Base-by-base conservation (phyloP, 805 yeast species). In the Huiozyma naganishii region DNA sequence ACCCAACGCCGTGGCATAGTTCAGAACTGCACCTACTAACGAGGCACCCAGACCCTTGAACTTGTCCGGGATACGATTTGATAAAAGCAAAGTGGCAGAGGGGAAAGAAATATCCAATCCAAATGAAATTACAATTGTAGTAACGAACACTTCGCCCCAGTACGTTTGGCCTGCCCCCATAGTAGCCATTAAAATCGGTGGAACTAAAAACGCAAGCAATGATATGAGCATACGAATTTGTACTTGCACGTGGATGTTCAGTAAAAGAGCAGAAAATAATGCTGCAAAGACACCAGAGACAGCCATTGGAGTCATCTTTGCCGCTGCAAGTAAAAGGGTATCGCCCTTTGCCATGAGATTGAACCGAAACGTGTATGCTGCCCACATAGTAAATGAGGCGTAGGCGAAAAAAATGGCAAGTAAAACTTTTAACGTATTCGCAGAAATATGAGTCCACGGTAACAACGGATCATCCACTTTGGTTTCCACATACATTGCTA, bases 21-120 rank as follows among this genome's bases (percentile, higher is more conserved):
- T 80, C 27, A 79, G 73, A 35, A 75, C 74, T 0, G 86, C 77
- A 13, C 76, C 69, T 6, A 79, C 75, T 41, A 80, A 65, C 2
- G 83, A 74, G 0, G 82, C 86, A 1, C 83, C 83, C 61, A 78
- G 71, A 5, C 86, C 87, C 58, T 80, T 86, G 49, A 76, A 72
- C 41, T 72, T 65, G 12, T 62, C 52, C 0, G 85, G 83, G 41
- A 80, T 65, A 39, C 65, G 65, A 45, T 74, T 72, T 5, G 78
- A 70, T 32, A 80, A 57, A 17, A 77, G 64, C 43, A 80, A 68
- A 1, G 82, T 72, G 1, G 80, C 81, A 1, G 85, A 76, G 0
- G 87, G 87, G 59, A 79, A 80, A 42, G 78, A 71, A 57, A 76
- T 66, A 55, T 80, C 86, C 83, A 80, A 78, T 1, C 82, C 88